Percentiles rank a stretch among this genome's conserved stretches.
phyloP scores from a whole-genome alignment of 2,329 filamentous ascomycete genomes.

The Aspergillus ruber region DNA sequence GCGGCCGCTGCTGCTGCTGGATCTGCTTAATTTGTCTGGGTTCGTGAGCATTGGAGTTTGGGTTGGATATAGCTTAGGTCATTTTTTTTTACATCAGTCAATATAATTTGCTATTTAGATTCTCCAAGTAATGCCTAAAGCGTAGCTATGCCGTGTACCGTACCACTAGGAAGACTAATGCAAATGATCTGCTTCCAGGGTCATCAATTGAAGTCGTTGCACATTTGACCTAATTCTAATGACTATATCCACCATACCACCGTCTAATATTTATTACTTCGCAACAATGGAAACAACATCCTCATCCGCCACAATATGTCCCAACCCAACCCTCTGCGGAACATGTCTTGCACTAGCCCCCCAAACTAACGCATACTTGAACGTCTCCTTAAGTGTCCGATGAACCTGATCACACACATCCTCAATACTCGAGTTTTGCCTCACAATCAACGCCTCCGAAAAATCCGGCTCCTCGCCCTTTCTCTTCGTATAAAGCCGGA shows the following conservation, averaged over 20 bases:
- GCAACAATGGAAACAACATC: slow-evolving; percentile 62
- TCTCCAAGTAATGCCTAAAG: neutral
- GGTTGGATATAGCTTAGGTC: slow-evolving; percentile 11
- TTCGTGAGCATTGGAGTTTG: slow-evolving; percentile 8
- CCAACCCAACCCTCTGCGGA: slow-evolving; percentile 83
- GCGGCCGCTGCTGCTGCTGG: slow-evolving; percentile 24
- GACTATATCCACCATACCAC: neutral
- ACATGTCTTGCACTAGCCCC: slow-evolving; percentile 92
- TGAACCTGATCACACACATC: slow-evolving; percentile 97
- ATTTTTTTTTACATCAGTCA: slow-evolving; percentile 4
- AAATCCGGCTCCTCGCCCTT: slow-evolving; percentile 90
- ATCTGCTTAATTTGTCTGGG: slow-evolving; percentile 14
- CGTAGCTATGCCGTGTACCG: neutral
- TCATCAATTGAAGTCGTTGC: slow-evolving; percentile 7
- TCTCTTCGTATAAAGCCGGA: slow-evolving; percentile 91
- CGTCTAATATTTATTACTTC: slow-evolving; percentile 25
- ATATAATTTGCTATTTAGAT: slow-evolving; percentile 1
- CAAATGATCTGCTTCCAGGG: too few species aligned
- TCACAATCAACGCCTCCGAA: slow-evolving; percentile 83
- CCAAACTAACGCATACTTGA: slow-evolving; percentile 98
- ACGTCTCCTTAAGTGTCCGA: slow-evolving; percentile 90
- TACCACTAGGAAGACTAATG: too few species aligned
- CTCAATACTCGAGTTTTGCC: slow-evolving; percentile 81
- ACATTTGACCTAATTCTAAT: slow-evolving; percentile 3
- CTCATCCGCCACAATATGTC: slow-evolving; percentile 67